These are phyloP conservation scores for Galeopsis tetrahit DNA, from an alignment of 257 asterid genomes.

Conservation along the genomic window DNA sequence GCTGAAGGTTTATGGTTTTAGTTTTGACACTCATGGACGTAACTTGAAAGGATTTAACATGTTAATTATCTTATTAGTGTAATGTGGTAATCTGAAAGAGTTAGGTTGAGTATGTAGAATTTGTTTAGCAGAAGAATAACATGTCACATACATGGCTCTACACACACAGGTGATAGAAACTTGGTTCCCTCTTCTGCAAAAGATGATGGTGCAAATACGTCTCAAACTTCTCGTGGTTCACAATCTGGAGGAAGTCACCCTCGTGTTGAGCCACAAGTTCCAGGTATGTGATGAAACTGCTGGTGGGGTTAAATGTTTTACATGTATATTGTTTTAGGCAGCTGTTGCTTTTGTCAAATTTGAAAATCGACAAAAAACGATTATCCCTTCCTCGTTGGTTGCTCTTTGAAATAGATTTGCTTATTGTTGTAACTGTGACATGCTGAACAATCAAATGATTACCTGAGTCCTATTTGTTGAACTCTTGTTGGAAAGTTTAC, in stretches of 20 bases:
- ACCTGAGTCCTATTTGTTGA: neutral
- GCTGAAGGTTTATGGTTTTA: neutral
- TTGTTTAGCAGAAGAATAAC: neutral
- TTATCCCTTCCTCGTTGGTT: neutral
- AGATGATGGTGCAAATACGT: neutral
- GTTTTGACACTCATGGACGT: neutral
- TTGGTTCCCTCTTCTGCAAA: neutral
- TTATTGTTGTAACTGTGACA: neutral
- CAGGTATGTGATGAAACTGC: constrained; percentile 9
- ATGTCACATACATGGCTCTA: neutral
- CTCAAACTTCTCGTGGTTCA: neutral
- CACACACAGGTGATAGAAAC: constrained; percentile 13
- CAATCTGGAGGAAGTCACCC: constrained; percentile 20
- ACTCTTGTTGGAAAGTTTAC: neutral
- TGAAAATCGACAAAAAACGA: neutral
- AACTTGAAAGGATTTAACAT: neutral
- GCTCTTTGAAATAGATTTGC: neutral
- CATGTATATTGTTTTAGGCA: neutral
- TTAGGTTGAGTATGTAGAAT: neutral
- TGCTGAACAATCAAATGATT: neutral
- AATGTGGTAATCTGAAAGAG: neutral
- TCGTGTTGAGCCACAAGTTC: constrained; percentile 3
- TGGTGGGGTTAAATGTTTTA: neutral
- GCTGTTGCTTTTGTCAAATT: neutral
- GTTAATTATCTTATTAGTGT: neutral